phyloP scores from a whole-genome alignment of 2,329 filamentous ascomycete genomes.

The Aaosphaeria arxii region DNA sequence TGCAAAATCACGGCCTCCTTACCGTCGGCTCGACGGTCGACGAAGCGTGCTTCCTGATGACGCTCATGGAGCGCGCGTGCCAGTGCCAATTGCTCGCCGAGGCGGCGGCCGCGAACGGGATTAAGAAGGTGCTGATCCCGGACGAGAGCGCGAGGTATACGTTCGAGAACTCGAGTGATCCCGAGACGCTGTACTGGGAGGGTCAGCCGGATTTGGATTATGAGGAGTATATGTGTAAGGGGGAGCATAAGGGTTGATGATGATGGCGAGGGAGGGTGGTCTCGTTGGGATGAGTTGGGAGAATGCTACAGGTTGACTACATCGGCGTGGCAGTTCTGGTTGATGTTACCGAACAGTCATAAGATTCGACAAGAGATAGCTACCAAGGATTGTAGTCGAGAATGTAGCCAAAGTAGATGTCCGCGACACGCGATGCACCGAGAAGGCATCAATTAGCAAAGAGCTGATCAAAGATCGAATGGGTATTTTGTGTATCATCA shows the following conservation, averaged over 20 bases:
- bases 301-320: no score
- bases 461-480: no score
- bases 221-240: not conserved
- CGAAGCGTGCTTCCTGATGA: constrained; percentile 66
- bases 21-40: constrained; percentile 67
- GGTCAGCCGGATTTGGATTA: not conserved
- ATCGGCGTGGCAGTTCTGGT: no score
- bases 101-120: constrained; percentile 51
- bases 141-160: constrained; percentile 44
- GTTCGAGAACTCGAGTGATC: constrained; percentile 2
- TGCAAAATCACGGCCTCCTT: constrained; percentile 67
- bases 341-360: no score
- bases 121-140: constrained; percentile 46
- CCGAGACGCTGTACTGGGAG: not conserved
- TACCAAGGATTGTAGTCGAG: no score
- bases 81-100: constrained; percentile 63
- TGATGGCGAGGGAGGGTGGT: not conserved
- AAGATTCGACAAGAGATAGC: no score
- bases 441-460: no score
- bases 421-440: no score
- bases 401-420: no score
- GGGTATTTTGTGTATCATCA: no score
- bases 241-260: not conserved
- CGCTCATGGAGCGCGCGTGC: constrained; percentile 62
- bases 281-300: no score